Base-by-base conservation (phyloP, 306 rosid species). In the Crotalaria pallida region DNA sequence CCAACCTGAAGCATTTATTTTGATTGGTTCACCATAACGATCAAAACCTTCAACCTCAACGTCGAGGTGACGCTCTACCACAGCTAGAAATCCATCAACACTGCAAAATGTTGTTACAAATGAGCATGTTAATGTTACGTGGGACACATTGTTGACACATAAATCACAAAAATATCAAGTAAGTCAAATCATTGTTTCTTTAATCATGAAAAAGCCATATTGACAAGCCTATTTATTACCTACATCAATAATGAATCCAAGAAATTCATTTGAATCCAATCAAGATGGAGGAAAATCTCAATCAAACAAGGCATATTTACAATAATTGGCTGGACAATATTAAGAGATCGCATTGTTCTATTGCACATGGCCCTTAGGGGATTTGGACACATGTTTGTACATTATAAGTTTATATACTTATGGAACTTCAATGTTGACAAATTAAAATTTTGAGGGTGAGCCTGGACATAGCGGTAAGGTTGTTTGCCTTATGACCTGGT, bases 41-140 rank as follows among this genome's bases (percentile, higher is more conserved):
- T 88, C 97, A 9, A 84, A 70, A 70, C 96, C 97, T n/a, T 66
- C 21, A 23, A 88, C 86, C 79, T 91, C 92, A 12, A 91, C 96
- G 6, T 91, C 90, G 22, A 88, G 90, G 75, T 74, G 52, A 53
- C 96, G 82, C 85, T 91, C 92, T 58, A 91, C 92, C 60, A 52
- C 72, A 16, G 85, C 97, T 61, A 80, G 60, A 57, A 66, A 84
- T 68, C 90, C 90, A 72, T 71, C 73, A 7, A 91, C 89, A 80
- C 97, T 88, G 80, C 85, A 77, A 45, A 60, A 81, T 10, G 57
- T 24, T 23, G 49, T 21, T 26, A 36, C 19, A 34, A 65, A 52
- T 67, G 38, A 57, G 47, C 36, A 58, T 65, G 63, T 50, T 56
- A 38, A 51, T 19, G 19, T 11, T 27, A 19, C 29, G 61, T 50